These are phyloP conservation scores for Alnus glutinosa DNA, from an alignment of 306 rosid genomes.

Conservation along the genomic window DNA sequence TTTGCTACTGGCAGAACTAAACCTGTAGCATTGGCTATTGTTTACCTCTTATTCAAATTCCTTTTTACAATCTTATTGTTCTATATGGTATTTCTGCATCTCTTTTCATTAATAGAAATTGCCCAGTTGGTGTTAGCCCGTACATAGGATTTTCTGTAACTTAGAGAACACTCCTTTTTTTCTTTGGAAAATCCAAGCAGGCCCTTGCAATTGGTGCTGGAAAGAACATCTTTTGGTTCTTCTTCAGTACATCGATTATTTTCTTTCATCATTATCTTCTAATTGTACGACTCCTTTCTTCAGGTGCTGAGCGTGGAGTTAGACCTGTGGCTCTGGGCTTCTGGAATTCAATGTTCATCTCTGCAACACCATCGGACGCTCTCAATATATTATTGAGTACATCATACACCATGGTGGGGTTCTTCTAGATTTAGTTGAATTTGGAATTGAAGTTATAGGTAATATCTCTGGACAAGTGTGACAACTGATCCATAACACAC, in stretches of 20 bases:
- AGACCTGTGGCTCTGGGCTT: conserved; percentile 99
- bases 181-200: background rate
- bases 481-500: background rate
- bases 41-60: too few relatives aligned
- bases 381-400: conserved; percentile 73
- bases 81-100: background rate
- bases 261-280: conserved; percentile 9
- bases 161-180: background rate
- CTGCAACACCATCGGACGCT: conserved; percentile 93
- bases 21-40: too few relatives aligned
- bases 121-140: too few relatives aligned
- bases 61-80: too few relatives aligned
- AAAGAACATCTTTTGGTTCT: background rate
- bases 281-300: conserved; percentile 23
- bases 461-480: conserved; percentile 21
- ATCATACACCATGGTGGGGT: conserved; percentile 16
- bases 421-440: conserved; percentile 17
- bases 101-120: background rate
- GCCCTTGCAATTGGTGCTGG: conserved; percentile 3
- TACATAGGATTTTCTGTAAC: too few relatives aligned
- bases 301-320: conserved; percentile 98
- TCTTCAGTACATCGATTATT: conserved; percentile 7
- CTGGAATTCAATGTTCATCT: conserved; percentile 66
- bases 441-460: conserved; percentile 25
- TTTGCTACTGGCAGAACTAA: too few relatives aligned